These are phyloP conservation scores for Argentina anserina DNA, from an alignment of 306 rosid genomes.

Conservation along the genomic window DNA sequence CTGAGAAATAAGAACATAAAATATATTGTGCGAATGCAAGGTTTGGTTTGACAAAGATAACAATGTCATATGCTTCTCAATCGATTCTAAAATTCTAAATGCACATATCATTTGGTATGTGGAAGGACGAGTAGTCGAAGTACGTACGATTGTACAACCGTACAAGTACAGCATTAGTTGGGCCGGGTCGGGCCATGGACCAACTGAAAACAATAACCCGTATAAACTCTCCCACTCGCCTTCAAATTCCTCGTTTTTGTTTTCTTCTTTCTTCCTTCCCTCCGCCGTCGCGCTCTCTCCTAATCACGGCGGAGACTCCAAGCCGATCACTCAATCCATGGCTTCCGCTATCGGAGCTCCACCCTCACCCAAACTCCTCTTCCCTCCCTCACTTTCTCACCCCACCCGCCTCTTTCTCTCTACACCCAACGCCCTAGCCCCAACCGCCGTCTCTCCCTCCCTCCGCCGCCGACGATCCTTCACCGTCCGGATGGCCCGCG, in stretches of 20 bases:
- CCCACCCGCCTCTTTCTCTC: constrained; percentile 12
- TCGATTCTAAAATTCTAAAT: too few relatives aligned
- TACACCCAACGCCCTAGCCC: constrained; percentile 3
- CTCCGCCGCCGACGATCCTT: not conserved
- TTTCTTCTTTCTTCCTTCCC: not conserved
- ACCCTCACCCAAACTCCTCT: constrained; percentile 3
- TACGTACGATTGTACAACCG: too few relatives aligned
- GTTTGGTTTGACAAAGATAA: too few relatives aligned
- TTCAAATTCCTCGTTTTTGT: not conserved
- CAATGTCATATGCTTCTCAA: too few relatives aligned
- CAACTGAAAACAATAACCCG: not conserved
- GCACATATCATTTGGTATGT: too few relatives aligned
- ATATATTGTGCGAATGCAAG: too few relatives aligned
- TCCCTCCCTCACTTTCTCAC: constrained; percentile 5
- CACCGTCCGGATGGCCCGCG: constrained; percentile 25
- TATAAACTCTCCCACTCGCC: not conserved
- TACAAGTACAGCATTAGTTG: too few relatives aligned
- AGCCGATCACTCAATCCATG: not conserved
- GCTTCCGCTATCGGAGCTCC: constrained; percentile 20
- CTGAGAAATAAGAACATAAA: too few relatives aligned
- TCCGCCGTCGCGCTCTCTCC: not conserved
- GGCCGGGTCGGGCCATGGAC: not conserved
- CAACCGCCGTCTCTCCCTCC: not conserved
- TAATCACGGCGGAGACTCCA: not conserved
- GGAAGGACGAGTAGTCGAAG: too few relatives aligned